These are phyloP conservation scores for Clavispora fructus DNA, from an alignment of 805 yeast species.

Conservation along the genomic window DNA sequence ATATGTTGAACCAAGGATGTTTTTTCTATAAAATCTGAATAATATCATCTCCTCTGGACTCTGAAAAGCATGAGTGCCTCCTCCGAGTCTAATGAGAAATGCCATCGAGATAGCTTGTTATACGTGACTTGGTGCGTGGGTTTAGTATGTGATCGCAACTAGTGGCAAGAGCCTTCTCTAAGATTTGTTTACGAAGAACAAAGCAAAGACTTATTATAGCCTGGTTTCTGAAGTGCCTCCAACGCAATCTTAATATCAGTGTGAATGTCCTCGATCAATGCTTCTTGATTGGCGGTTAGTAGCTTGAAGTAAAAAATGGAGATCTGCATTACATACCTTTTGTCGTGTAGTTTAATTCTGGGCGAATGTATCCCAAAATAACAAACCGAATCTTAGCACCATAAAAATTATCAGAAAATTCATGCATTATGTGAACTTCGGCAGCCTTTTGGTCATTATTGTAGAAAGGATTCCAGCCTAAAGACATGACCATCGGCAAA, in stretches of 20 bases:
- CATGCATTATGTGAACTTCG: slow-evolving; percentile 79
- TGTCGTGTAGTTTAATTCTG: slow-evolving; percentile 82
- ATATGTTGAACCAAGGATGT: too few species aligned
- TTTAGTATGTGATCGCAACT: neutral
- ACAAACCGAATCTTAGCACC: slow-evolving; percentile 71
- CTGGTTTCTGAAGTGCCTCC: slow-evolving; percentile 30
- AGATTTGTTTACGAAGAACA: neutral
- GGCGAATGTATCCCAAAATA: slow-evolving; percentile 85
- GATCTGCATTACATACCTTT: slow-evolving; percentile 28
- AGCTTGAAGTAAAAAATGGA: slow-evolving; percentile 1
- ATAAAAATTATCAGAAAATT: slow-evolving; percentile 64
- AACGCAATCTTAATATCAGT: slow-evolving; percentile 69
- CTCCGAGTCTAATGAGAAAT: too few species aligned
- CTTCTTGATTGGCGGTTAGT: slow-evolving; percentile 46
- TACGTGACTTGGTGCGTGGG: too few species aligned
- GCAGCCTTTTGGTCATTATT: slow-evolving; percentile 76
- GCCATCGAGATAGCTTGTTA: too few species aligned
- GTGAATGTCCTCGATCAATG: slow-evolving; percentile 77
- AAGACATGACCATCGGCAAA: slow-evolving; percentile 88
- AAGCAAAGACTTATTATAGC: neutral
- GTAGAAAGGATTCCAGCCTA: slow-evolving; percentile 95
- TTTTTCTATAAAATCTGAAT: too few species aligned
- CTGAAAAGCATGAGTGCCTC: too few species aligned
- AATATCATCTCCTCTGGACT: too few species aligned
- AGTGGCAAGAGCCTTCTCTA: too few species aligned